phyloP scores from a whole-genome alignment of 1,284 basidiomycete species.

The Tilletia horrida region DNA sequence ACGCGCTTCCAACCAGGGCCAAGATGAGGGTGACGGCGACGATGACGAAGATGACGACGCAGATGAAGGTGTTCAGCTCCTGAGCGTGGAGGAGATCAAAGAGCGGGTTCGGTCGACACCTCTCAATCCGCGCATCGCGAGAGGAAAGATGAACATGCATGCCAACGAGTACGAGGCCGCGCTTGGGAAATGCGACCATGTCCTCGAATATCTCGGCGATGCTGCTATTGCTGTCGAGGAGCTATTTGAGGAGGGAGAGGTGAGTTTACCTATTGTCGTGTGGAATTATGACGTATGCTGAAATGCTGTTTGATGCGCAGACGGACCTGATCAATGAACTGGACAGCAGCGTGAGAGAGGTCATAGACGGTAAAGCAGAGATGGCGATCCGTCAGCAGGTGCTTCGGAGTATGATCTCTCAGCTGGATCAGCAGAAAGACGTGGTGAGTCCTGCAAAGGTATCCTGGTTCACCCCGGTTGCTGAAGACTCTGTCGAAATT shows the following conservation, averaged over 20 bases:
- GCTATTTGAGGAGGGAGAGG: conserved; percentile 15
- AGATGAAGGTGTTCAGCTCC: background rate
- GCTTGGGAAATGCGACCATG: background rate
- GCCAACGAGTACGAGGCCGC: conserved; percentile 4
- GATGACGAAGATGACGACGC: background rate
- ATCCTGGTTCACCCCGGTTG: background rate
- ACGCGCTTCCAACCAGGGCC: background rate
- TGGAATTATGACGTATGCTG: too few species aligned
- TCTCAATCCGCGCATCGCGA: background rate
- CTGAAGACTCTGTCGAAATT: too few species aligned
- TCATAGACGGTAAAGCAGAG: background rate
- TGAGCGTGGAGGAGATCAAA: background rate
- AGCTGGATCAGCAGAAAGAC: background rate
- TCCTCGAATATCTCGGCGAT: conserved; percentile 13
- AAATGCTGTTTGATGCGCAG: background rate
- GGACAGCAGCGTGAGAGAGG: background rate
- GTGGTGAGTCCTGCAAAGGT: background rate
- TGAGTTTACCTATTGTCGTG: background rate
- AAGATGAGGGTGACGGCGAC: background rate
- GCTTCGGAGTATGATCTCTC: conserved; percentile 1
- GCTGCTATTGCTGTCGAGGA: conserved; percentile 10
- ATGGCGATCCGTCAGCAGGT: conserved; percentile 8
- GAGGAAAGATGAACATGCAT: conserved; percentile 9
- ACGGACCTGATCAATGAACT: conserved; percentile 3
- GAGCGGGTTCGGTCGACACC: background rate